phyloP scores from a whole-genome alignment of 495 filamentous ascomycete species.

The Pyrenula aspistea region DNA sequence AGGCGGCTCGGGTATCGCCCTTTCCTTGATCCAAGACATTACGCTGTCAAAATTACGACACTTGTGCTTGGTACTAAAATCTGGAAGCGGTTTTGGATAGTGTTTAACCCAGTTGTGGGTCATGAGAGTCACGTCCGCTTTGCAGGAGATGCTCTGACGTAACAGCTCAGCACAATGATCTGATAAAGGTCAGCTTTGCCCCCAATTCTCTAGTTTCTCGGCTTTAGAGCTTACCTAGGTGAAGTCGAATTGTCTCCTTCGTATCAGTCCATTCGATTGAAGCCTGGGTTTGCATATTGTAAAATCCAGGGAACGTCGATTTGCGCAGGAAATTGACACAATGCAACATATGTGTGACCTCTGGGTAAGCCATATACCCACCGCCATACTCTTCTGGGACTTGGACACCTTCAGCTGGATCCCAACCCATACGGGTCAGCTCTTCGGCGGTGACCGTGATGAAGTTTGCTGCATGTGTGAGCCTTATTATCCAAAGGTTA shows the following conservation, averaged over 20 bases:
- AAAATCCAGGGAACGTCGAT: neutral
- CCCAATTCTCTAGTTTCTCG: neutral
- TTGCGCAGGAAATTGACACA: neutral
- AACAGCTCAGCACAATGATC: neutral
- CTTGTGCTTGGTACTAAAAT: no score
- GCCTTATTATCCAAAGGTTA: no score
- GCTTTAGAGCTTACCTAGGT: neutral
- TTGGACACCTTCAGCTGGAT: neutral
- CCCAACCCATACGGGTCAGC: neutral
- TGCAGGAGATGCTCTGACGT: neutral
- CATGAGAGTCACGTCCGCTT: neutral
- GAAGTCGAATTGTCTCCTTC: neutral
- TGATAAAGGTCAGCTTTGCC: neutral
- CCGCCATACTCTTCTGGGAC: neutral
- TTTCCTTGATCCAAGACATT: no score
- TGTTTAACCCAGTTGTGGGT: neutral
- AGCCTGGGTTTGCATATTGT: neutral
- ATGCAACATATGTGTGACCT: neutral
- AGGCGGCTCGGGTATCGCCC: no score
- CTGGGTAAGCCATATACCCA: neutral
- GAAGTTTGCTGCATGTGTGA: no score
- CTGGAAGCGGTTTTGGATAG: no score
- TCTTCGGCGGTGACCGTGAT: no score
- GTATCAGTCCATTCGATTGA: neutral
- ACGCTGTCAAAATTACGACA: no score